Base-by-base conservation (phyloP, 148 eudicot species). In the Persicaria tinctoria region DNA sequence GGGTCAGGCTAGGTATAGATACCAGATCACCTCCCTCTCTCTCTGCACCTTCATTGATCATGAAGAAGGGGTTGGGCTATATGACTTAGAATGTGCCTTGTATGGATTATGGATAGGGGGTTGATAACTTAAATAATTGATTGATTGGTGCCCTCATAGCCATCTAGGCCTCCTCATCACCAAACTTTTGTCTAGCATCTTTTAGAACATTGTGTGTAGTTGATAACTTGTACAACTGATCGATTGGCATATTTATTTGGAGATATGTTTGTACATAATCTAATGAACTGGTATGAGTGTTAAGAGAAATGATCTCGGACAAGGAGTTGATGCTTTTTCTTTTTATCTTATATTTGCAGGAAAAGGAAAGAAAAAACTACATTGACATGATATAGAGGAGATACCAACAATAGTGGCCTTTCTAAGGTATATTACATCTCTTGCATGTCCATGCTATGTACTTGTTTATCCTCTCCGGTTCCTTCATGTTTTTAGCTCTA, bases 281-380 rank as follows among this genome's bases (percentile, higher is more conserved):
- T 12, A 45, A 63, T 63, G 45, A 27, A 63, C 46, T 63, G 14
- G 68, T 60, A n/a, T 12, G 68, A 60, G 41, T 60, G 38, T 20
- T 55, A 60, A 60, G 68, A 9, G 9, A 60, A 17, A 63, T 63
- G 69, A 63, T 38, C 27, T 32, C 12, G 46, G 46, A 18, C 69
- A 63, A 63, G 16, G n/a, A 12, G 16, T 63, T 63, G 46, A 60
- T 64, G 48, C 48, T 66, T 17, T 17, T 66, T 17, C 18, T 17
- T 41, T 63, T 64, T 66, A 41, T 66, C n/a, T 32, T 38, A 3
- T 47, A 66, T 66, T 41, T 66, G 48, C 70, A 66, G 70, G 5
- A 5, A 18, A 57, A 17, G 23, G 47, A 44, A 44, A 66, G 48
- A 20, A 41, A 41, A 44, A 38, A 14, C 5, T 5, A 1, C 47